Conservation (phyloP, 78 protist species). For the Anaeramoeba flamelloides region DNA sequence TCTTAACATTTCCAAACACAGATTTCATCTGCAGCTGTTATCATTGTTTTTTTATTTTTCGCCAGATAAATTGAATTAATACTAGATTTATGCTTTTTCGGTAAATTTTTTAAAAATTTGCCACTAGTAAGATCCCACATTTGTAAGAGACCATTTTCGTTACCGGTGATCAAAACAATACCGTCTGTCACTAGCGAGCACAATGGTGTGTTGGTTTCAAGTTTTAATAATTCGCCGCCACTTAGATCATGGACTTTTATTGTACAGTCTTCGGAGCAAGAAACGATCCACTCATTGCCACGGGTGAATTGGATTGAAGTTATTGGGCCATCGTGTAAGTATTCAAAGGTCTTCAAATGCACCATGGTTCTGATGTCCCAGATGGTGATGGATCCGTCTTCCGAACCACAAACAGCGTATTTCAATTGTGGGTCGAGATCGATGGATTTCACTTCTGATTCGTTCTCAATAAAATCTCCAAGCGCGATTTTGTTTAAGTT, state of each 20-base stretch:
- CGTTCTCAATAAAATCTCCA: neutral
- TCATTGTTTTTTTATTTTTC: too few relatives aligned
- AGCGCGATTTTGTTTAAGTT: neutral
- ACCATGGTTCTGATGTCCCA: neutral
- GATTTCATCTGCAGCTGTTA: too few relatives aligned
- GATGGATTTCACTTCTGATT: neutral
- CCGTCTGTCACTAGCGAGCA: neutral
- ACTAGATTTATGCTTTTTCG: too few relatives aligned
- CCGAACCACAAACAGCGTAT: neutral
- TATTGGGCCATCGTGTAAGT: neutral
- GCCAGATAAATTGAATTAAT: too few relatives aligned
- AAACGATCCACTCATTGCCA: neutral
- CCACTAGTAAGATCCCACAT: too few relatives aligned
- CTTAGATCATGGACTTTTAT: neutral
- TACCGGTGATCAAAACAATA: neutral
- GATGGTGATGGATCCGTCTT: neutral
- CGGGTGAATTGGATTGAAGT: neutral
- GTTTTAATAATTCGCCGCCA: neutral
- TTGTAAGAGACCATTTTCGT: neutral
- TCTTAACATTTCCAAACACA: too few relatives aligned
- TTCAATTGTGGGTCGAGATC: neutral
- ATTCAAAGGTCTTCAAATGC: neutral
- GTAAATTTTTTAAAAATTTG: too few relatives aligned
- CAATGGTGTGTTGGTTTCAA: neutral
- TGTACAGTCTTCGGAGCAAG: neutral